These are phyloP conservation scores for Termitomyces sp. DNA, from an alignment of 768 basidiomycete genomes.

Conservation along the genomic window DNA sequence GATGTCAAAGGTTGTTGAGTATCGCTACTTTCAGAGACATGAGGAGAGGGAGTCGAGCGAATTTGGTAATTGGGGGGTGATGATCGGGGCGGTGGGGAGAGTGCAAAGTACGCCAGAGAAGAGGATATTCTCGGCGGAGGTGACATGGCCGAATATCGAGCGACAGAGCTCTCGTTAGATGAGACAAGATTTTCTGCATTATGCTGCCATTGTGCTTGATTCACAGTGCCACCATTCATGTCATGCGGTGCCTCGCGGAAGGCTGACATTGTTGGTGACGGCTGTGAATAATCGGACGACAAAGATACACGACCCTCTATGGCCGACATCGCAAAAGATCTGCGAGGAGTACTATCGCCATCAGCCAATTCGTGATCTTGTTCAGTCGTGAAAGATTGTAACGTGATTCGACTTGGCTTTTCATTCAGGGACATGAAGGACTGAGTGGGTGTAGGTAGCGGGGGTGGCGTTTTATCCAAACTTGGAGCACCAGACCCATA, in stretches of 20 bases:
- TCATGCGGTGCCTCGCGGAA: slow-evolving; percentile 54
- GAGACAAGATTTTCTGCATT: slow-evolving; percentile 19
- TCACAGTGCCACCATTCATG: slow-evolving; percentile 19
- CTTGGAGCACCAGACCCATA: slow-evolving; percentile 27
- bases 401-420: slow-evolving; percentile 16
- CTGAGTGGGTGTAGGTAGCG: slow-evolving; percentile 19
- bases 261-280: slow-evolving; percentile 76
- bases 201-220: slow-evolving; percentile 20
- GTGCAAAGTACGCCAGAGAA: slow-evolving; percentile 46
- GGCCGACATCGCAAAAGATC: slow-evolving; percentile 48
- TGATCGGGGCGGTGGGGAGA: slow-evolving; percentile 51
- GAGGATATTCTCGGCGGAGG: slow-evolving; percentile 65
- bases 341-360: slow-evolving; percentile 29
- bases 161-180: slow-evolving; percentile 21
- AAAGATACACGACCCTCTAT: slow-evolving; percentile 46
- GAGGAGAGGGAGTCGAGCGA: slow-evolving; percentile 17
- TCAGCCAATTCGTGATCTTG: slow-evolving; percentile 34
- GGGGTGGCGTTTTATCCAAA: slow-evolving; percentile 39
- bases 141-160: slow-evolving; percentile 36
- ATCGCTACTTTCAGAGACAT: slow-evolving; percentile 14
- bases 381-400: slow-evolving; percentile 31
- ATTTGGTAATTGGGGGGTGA: slow-evolving; percentile 24
- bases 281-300: slow-evolving; percentile 57
- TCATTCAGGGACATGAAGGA: slow-evolving; percentile 24
- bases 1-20: slow-evolving; percentile 9